Evolutionary conservation across 2,329 filamentous ascomycete genomes (phyloP).

Genomic region (Fusarium sp.): DNA sequence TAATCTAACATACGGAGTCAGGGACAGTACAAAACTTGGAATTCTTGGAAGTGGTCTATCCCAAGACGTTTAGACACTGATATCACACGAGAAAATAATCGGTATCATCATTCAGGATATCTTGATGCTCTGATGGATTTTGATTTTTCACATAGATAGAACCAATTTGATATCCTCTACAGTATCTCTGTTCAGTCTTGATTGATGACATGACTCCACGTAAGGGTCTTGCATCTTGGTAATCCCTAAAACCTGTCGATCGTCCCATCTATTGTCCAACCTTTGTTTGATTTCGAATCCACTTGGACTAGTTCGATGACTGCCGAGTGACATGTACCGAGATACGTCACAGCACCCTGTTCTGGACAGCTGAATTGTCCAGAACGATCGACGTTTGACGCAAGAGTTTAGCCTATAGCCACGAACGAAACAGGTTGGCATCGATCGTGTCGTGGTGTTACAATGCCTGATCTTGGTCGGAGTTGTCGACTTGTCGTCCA

Average conservation of each 20-base stretch:
- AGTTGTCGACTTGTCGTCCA: neutral
- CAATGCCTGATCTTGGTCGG: conserved; percentile 9
- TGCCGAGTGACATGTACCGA: conserved; percentile 19
- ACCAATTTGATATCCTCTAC: neutral
- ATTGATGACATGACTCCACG: neutral
- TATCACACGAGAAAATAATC: neutral
- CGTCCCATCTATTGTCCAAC: neutral
- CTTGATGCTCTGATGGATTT: neutral
- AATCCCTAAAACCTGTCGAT: neutral
- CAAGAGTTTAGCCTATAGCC: conserved; percentile 15
- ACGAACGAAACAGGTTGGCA: neutral
- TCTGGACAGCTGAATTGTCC: conserved; percentile 1
- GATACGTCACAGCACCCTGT: conserved; percentile 17
- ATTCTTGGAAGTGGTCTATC: neutral
- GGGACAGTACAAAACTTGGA: neutral
- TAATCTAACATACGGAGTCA: too few relatives aligned
- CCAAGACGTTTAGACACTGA: neutral
- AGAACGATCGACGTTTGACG: conserved; percentile 18
- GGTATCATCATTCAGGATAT: neutral
- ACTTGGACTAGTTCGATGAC: neutral
- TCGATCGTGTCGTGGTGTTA: conserved; percentile 6
- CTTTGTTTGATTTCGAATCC: neutral
- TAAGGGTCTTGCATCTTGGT: conserved; percentile 5
- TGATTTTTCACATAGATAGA: neutral
- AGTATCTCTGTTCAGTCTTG: neutral